Percentiles rank a stretch among this genome's conserved stretches.
Conservation (phyloP, 306 rosid genomes). For the Vigna nakashimae region DNA sequence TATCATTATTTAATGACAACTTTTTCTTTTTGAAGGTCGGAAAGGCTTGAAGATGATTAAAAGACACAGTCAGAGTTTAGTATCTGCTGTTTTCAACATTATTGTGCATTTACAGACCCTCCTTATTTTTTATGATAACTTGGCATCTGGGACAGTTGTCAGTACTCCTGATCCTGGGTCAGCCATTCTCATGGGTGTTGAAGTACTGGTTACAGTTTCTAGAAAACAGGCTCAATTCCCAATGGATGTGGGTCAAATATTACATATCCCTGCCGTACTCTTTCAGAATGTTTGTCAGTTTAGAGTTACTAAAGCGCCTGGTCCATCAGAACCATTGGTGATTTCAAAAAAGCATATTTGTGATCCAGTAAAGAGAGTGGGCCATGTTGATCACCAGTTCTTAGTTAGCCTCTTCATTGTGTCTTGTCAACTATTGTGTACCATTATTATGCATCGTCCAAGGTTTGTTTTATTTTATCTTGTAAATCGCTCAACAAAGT, state of each 20-base stretch:
- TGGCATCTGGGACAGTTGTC: conserved; percentile 44
- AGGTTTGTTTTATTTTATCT: conserved; percentile 59
- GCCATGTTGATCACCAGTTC: conserved; percentile 62
- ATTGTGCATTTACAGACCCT: conserved; percentile 81
- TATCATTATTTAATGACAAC: conserved; percentile 40
- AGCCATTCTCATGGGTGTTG: conserved; percentile 90
- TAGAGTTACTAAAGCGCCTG: conserved; percentile 55
- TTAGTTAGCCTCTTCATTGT: conserved; percentile 71
- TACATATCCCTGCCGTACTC: conserved; percentile 81
- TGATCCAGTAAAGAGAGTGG: conserved; percentile 49
- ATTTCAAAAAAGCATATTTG: conserved; percentile 49
- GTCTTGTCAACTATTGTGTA: conserved; percentile 78
- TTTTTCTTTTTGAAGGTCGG: conserved; percentile 57
- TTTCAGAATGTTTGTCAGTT: conserved; percentile 71
- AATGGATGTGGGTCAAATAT: conserved; percentile 71
- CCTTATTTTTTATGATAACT: conserved; percentile 58
- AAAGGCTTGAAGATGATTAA: conserved; percentile 77
- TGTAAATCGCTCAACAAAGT: conserved; percentile 34
- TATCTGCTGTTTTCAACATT: conserved; percentile 68
- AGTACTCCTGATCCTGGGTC: conserved; percentile 84
- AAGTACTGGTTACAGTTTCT: conserved; percentile 74
- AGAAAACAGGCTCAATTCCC: conserved; percentile 73
- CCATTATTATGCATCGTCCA: conserved; percentile 74
- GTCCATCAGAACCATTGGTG: conserved; percentile 46
- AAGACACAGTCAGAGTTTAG: conserved; percentile 73